A percentile compares a stretch with the other conserved stretches of the same genome.
Evolutionary conservation across 371 early-diverging fungal genomes (phyloP).

Genomic region (Mucor plumbeus): DNA sequence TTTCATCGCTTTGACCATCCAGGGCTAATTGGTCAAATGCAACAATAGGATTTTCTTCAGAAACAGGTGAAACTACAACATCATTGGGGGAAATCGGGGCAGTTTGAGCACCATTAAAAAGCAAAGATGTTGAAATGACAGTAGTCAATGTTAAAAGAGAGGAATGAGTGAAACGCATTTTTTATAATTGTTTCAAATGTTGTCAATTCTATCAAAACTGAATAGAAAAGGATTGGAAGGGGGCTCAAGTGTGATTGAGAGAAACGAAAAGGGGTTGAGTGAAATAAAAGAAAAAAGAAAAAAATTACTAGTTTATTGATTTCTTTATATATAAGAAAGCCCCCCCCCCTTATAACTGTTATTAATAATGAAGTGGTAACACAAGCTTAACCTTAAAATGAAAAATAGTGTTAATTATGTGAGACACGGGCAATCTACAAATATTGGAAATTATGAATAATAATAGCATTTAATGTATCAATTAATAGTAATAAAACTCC

Average conservation of each 20-base stretch:
- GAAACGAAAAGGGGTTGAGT: background rate
- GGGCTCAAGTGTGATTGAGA: background rate
- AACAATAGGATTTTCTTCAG: background rate
- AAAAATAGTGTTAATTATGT: background rate
- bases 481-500: background rate
- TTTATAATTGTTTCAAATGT: background rate
- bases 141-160: slow-evolving; percentile 33
- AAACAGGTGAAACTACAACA: slow-evolving; percentile 1
- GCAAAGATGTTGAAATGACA: slow-evolving; percentile 22
- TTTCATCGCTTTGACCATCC: slow-evolving; percentile 4
- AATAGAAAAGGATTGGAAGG: slow-evolving; percentile 18
- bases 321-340: slow-evolving; percentile 5
- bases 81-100: slow-evolving; percentile 13
- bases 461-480: background rate
- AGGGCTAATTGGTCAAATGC: slow-evolving; percentile 11
- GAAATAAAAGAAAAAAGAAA: slow-evolving; percentile 5
- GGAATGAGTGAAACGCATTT: slow-evolving; percentile 33
- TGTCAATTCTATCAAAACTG: background rate
- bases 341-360: background rate
- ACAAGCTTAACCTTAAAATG: background rate
- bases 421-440: slow-evolving; percentile 2
- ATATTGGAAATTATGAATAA: background rate
- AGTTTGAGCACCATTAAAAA: slow-evolving; percentile 18
- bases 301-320: background rate
- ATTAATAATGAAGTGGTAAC: background rate